phyloP scores from a whole-genome alignment of 2,329 filamentous ascomycete species.

The Penicillium olsonii region DNA sequence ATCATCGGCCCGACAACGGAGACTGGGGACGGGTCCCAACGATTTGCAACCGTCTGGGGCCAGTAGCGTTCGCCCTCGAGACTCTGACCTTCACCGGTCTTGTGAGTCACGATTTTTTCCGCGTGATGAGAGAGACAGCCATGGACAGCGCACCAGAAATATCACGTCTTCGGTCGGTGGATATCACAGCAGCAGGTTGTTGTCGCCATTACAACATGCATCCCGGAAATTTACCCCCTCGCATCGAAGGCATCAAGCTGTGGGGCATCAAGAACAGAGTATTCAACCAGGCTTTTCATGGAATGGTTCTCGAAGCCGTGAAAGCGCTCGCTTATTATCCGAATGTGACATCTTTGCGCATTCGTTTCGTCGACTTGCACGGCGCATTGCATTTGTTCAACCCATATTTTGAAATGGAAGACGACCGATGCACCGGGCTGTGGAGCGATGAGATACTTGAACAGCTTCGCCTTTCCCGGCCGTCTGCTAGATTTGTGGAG shows the following conservation, averaged over 20 bases:
- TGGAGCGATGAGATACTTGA: conserved; percentile 70
- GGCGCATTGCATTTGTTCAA: conserved; percentile 70
- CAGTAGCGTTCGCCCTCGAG: conserved; percentile 62
- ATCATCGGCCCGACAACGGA: too few relatives aligned
- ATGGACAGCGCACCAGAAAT: too few relatives aligned
- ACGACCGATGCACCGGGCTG: conserved; percentile 65
- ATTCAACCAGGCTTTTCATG: conserved; percentile 72
- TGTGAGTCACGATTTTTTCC: conserved; percentile 70
- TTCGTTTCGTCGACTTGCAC: conserved; percentile 73
- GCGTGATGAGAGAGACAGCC: too few relatives aligned
- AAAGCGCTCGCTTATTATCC: conserved; percentile 61
- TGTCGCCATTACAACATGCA: not conserved
- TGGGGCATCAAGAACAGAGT: conserved; percentile 67
- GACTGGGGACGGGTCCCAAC: too few relatives aligned
- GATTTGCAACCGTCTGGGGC: conserved; percentile 66
- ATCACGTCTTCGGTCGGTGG: not conserved
- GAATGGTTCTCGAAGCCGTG: conserved; percentile 65
- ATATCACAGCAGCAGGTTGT: not conserved
- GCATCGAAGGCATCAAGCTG: too few relatives aligned
- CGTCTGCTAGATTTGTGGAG: conserved; percentile 60
- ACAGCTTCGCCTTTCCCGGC: conserved; percentile 61
- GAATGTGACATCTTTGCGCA: conserved; percentile 65
- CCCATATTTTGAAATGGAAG: conserved; percentile 68
- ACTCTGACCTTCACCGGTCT: conserved; percentile 72
- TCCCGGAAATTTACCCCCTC: too few relatives aligned